phyloP scores from a whole-genome alignment of 2,329 filamentous ascomycete species.

The Anisogramma anomala region DNA sequence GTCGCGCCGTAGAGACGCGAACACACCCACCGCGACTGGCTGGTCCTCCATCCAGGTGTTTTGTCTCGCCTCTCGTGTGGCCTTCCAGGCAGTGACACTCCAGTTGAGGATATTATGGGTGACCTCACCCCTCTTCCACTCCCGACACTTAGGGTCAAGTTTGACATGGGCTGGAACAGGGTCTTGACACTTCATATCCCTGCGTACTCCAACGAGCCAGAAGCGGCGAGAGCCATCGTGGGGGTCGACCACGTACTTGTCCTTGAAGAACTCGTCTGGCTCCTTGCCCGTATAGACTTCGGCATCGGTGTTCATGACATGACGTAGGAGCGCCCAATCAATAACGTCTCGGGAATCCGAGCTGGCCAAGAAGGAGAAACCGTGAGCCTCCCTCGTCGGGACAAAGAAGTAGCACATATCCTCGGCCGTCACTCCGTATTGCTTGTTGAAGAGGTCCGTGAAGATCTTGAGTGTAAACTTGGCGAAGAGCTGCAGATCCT shows the following conservation, averaged over 20 bases:
- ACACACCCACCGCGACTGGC: constrained; percentile 66
- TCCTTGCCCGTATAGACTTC: constrained; percentile 31
- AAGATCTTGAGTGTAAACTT: constrained; percentile 67
- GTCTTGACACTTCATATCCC: constrained; percentile 51
- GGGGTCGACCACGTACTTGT: constrained; percentile 46
- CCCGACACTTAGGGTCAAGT: constrained; percentile 30
- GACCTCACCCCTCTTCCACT: constrained; percentile 26
- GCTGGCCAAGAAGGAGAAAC: constrained; percentile 16
- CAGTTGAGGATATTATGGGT: constrained; percentile 65
- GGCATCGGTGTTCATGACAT: constrained; percentile 24
- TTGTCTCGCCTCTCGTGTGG: constrained; percentile 8
- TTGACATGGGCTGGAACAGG: constrained; percentile 48
- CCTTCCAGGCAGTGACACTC: constrained; percentile 42
- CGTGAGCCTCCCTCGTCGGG: constrained; percentile 34
- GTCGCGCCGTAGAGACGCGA: constrained; percentile 69
- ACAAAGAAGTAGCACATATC: constrained; percentile 77
- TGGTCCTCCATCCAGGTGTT: constrained; percentile 54
- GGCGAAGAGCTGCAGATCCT: constrained; percentile 45
- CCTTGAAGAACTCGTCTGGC: constrained; percentile 36
- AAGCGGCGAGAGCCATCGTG: constrained; percentile 54
- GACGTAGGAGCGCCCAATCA: constrained; percentile 49
- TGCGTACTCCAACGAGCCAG: constrained; percentile 40
- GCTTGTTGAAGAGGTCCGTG: constrained; percentile 79
- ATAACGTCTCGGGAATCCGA: constrained; percentile 29
- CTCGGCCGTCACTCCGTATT: constrained; percentile 50